Evolutionary conservation across 352 stramenopile species (phyloP), one percentile per base, ranked within the genome.

Genomic region (Peronospora destructor): DNA sequence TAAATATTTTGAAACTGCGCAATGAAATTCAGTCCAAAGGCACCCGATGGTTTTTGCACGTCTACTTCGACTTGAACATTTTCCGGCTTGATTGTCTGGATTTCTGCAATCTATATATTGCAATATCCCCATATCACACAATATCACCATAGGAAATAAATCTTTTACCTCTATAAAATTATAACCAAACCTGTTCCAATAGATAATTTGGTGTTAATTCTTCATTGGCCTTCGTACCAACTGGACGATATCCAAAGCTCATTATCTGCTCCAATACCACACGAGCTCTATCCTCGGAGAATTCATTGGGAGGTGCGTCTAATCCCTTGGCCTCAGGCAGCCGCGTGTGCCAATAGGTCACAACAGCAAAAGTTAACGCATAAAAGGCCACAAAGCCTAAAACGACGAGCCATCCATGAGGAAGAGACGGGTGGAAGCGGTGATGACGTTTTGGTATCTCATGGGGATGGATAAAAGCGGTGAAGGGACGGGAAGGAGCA

Each of bases 1-100:
- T 90, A 90, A 49, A 90, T 85, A 56, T 90, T 90, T 54, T 90
- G 79, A 60, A 90, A 90, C 37, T 84, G 76, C 23, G 72, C 68
- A 25, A 87, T 70, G 43, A 90, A 90, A 51, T 90, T 66, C 23
- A 90, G 53, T 3, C 79, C 79, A 59, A 90, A 90, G 0, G 79
- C 78, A n/a, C 77, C 76, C 2, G 76, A 83, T 5, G 79, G 79
- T 39, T 61, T 64, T 45, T 90, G 79, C 1, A 90, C 68, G 30
- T 89, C 68, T 8, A 85, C 51, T 39, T 85, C 72, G 7, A 84
- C 64, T 1, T 29, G 51, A 19, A 82, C 70, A 25, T 62, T 61
- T 12, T 58, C 17, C 1, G 62, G 23, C 10, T 77, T 71, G 2
- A 14, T 36, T 0, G 42, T 49, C 30, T 71, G 64, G 36, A 85